Base-by-base conservation (phyloP, 805 yeast species). In the Schwanniomyces occidentalis region DNA sequence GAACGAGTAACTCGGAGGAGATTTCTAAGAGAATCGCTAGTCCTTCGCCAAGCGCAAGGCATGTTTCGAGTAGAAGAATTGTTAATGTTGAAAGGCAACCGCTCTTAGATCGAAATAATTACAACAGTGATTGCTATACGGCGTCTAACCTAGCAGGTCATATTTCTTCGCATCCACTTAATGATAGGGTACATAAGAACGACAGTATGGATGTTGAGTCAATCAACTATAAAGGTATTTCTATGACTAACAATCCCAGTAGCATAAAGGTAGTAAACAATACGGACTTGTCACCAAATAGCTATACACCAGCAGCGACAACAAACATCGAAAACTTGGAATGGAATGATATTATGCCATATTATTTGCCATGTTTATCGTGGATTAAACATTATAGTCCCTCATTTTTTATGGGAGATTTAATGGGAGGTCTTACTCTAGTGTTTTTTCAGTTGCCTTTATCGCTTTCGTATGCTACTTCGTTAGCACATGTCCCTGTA, bases 371-470 rank as follows among this genome's bases (percentile, higher is more conserved):
- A 0, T 76, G 80, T 37, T 68, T 73, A 28, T 69, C 80, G 0
- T 85, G 93, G 93, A 42, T 81, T n/a, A 73, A 76, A 4, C 49
- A 70, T 6, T 85, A 85, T 44, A 44, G 46, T 29, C 26, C 41
- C 1, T 41, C 37, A n/a, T 61, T 39, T 40, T 61, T 81, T 27
- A 16, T 75, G 2, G 73, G 78, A 14, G 99, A 91, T 52, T 51
- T 85, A 6, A 60, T 83, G 12, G 95, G 96, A 2, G 98, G 99
- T 0, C 50, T 88, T 4, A 81, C 97, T 0, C 58, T 90, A 22
- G 96, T 96, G 0, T 82, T 93, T 4, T 91, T 89, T 60, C 97
- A 90, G 56, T 78, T 91, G 31, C 98, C 99, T 1, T 65, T 91
- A 35, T 83, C 89, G 5, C 42, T 68, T 13, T 65, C 72, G 2